These are phyloP conservation scores for Aspergillus latus DNA, from an alignment of 2,329 filamentous ascomycete species.

Conservation along the genomic window DNA sequence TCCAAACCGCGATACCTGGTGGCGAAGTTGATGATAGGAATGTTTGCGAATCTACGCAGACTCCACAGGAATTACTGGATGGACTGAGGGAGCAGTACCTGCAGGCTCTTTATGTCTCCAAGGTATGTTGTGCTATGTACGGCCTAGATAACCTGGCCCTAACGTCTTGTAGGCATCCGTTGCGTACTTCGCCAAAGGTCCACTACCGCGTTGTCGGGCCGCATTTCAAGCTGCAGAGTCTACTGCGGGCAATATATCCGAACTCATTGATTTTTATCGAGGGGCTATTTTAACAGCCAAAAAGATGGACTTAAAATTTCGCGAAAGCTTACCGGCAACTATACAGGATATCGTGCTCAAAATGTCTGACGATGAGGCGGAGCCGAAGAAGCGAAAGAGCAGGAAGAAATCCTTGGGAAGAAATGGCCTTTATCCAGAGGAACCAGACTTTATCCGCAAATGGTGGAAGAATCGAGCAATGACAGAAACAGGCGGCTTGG, in stretches of 20 bases:
- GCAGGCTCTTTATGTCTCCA: conserved; percentile 46
- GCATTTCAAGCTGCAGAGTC: conserved; percentile 35
- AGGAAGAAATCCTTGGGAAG: conserved; percentile 46
- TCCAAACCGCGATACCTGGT: not conserved
- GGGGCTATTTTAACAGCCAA: conserved; percentile 46
- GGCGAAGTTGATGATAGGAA: conserved; percentile 20
- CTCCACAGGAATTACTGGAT: conserved; percentile 38
- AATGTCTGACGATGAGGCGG: conserved; percentile 39
- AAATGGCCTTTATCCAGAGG: conserved; percentile 49
- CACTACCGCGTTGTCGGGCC: conserved; percentile 47
- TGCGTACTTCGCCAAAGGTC: conserved; percentile 54
- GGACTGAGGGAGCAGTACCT: conserved; percentile 42
- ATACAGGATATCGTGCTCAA: conserved; percentile 39
- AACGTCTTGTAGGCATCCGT: conserved; percentile 41
- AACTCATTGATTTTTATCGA: conserved; percentile 41
- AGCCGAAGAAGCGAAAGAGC: conserved; percentile 33
- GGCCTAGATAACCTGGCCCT: too few species aligned
- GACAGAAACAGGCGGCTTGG: conserved; percentile 25
- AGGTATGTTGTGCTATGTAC: conserved; percentile 29
- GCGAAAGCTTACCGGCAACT: conserved; percentile 43
- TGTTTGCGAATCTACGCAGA: conserved; percentile 19
- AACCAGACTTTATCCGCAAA: conserved; percentile 42
- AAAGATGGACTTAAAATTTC: conserved; percentile 50
- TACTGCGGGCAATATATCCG: conserved; percentile 23
- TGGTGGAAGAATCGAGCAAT: conserved; percentile 49